Evolutionary conservation across 2,329 filamentous ascomycete species (phyloP), one percentile per base, ranked within the genome.

Genomic region (Periconia sp.): DNA sequence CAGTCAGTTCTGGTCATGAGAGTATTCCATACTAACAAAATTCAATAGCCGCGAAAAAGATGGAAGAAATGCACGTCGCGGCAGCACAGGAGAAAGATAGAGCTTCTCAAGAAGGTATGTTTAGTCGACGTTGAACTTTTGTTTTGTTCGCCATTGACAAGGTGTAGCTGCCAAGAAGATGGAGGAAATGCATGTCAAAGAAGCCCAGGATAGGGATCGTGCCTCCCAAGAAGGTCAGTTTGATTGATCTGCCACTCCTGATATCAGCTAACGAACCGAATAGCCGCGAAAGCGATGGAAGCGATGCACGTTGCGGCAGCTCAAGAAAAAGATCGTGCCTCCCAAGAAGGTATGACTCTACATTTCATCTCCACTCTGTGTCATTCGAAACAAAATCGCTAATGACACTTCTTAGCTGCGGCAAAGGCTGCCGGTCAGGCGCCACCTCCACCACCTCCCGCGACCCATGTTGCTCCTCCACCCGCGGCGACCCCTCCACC

Each of bases 221-320:
- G 57, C 55, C 8, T 15, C 45, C 13, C 53, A 58, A 45, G 53
- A 56, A 49, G 56, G n/a, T n/a, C n/a, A n/a, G n/a, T n/a, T n/a
- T n/a, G n/a, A n/a, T n/a, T n/a, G n/a, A n/a, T n/a, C n/a, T n/a
- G n/a, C n/a, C n/a, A n/a, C n/a, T n/a, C n/a, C n/a, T n/a, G n/a
- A n/a, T n/a, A n/a, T n/a, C n/a, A n/a, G n/a, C n/a, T n/a, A n/a
- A n/a, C n/a, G n/a, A 13, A 43, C 15, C 50, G 53, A 42, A 44
- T 51, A 47, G 56, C 55, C n/a, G 60, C 58, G 13, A 56, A 56
- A 3, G 48, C 56, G 37, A 64, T 63, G 60, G 62, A 63, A 40
- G 57, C 53, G 10, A 52, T 59, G 50, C 63, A 66, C 30, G 52
- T 51, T n/a, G 52, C 52, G 17, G 45, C 50, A 41, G 55, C 52